Percentiles rank a stretch among this genome's conserved stretches.
phyloP scores from a whole-genome alignment of 495 filamentous ascomycete genomes.

The Aspergillus biplanus region DNA sequence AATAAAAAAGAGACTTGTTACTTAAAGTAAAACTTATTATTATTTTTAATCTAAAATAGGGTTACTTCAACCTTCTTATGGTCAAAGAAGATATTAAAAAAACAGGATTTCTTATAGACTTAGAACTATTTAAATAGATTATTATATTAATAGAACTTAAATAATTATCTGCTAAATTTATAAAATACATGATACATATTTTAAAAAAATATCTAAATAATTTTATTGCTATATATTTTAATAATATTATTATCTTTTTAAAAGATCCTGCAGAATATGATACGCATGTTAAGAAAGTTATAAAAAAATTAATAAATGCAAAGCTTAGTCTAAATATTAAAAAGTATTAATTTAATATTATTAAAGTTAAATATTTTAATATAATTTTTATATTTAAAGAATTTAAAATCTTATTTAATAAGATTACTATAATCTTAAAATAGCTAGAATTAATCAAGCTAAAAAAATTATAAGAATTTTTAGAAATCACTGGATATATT shows the following conservation, averaged over 20 bases:
- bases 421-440: no score
- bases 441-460: no score
- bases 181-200: neutral
- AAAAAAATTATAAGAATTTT: no score
- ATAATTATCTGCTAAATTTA: neutral
- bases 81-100: neutral
- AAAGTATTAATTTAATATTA: no score
- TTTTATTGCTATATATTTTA: conserved; percentile 1
- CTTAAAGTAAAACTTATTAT: neutral
- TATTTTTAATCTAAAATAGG: neutral
- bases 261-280: neutral
- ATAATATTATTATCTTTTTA: neutral
- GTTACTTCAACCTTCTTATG: neutral
- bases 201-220: neutral
- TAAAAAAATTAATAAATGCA: no score
- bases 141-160: neutral
- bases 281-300: no score
- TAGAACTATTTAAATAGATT: neutral
- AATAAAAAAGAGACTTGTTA: neutral
- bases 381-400: no score
- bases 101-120: neutral
- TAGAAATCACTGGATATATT: no score
- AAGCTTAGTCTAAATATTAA: no score
- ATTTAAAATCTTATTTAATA: no score
- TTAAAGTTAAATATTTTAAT: no score